Percentiles rank a stretch among this genome's conserved stretches.
phyloP scores from a whole-genome alignment of 495 filamentous ascomycete species.

The Penicillium robsamsonii region DNA sequence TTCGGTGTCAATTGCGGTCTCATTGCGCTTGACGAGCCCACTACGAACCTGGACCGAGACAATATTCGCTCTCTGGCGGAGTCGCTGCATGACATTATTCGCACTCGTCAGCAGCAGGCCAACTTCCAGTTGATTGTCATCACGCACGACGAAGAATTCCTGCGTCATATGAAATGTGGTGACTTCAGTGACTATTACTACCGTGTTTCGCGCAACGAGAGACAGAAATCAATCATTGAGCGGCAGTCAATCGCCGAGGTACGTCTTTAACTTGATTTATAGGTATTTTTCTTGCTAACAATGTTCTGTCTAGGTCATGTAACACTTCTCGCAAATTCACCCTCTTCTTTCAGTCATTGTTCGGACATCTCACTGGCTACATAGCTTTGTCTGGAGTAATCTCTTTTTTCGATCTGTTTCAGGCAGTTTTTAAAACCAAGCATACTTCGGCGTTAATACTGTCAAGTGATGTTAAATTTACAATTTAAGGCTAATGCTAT shows the following conservation, averaged over 20 bases:
- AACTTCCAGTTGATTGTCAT: conserved; percentile 99
- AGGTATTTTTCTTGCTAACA: conserved; percentile 10
- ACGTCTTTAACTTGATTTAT: conserved; percentile 9
- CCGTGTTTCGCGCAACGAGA: conserved; percentile 75
- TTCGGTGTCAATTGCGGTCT: conserved; percentile 96
- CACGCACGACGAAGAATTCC: conserved; percentile 97
- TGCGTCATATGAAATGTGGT: conserved; percentile 87
- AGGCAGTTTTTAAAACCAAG: background rate
- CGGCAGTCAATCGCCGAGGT: conserved; percentile 65
- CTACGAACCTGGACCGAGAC: conserved; percentile 92
- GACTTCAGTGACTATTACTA: conserved; percentile 94
- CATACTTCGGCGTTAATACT: conserved; percentile 7
- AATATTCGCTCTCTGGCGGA: conserved; percentile 88
- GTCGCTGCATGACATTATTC: conserved; percentile 84
- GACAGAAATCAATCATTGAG: conserved; percentile 84
- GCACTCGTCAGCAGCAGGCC: conserved; percentile 73
- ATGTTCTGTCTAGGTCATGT: conserved; percentile 23
- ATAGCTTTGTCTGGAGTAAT: conserved; percentile 2
- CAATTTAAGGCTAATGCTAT: background rate
- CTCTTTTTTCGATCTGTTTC: background rate
- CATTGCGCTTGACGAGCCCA: conserved; percentile 97
- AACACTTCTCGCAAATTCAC: background rate
- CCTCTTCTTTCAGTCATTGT: background rate
- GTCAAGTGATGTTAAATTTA: background rate
- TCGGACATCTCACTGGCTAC: background rate